Evolutionary conservation across 2,329 filamentous ascomycete genomes (phyloP).

Genomic region (Fusarium compactum): DNA sequence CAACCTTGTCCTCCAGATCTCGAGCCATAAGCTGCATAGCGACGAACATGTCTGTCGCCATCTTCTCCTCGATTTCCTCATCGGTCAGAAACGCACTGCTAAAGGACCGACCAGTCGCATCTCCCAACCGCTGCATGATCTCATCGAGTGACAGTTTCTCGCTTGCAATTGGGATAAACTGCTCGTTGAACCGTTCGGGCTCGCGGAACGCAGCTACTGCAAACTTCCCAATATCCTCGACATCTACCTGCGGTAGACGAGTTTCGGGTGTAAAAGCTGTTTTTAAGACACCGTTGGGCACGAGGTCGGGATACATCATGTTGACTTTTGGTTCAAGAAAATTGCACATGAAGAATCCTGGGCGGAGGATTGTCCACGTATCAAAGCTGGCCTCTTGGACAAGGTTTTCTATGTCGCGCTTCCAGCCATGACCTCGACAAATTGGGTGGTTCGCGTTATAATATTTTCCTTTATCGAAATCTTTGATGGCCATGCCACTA

Average conservation of each 20-base stretch:
- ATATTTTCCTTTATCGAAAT: slow-evolving; percentile 1
- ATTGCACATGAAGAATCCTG: slow-evolving; percentile 20
- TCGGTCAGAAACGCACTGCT: neutral
- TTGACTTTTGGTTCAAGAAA: slow-evolving; percentile 15
- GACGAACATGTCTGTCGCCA: neutral
- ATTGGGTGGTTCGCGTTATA: neutral
- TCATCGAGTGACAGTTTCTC: slow-evolving; percentile 1
- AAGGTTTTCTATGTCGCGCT: slow-evolving; percentile 1
- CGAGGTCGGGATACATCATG: slow-evolving; percentile 1
- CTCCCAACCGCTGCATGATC: neutral
- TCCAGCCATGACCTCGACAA: neutral
- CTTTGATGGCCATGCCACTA: slow-evolving; percentile 18
- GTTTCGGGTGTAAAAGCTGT: neutral
- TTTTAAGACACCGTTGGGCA: neutral
- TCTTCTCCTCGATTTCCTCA: neutral
- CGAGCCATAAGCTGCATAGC: slow-evolving; percentile 1
- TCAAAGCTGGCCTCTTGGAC: neutral
- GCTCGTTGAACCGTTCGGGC: neutral
- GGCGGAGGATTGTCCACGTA: slow-evolving; percentile 10
- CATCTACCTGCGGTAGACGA: slow-evolving; percentile 6
- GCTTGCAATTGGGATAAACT: neutral
- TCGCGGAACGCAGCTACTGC: slow-evolving; percentile 4
- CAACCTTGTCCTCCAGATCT: slow-evolving; percentile 5
- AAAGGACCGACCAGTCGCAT: neutral
- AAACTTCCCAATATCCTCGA: slow-evolving; percentile 17